phyloP scores from a whole-genome alignment of 2,329 filamentous ascomycete species.

The Colletotrichum scovillei region DNA sequence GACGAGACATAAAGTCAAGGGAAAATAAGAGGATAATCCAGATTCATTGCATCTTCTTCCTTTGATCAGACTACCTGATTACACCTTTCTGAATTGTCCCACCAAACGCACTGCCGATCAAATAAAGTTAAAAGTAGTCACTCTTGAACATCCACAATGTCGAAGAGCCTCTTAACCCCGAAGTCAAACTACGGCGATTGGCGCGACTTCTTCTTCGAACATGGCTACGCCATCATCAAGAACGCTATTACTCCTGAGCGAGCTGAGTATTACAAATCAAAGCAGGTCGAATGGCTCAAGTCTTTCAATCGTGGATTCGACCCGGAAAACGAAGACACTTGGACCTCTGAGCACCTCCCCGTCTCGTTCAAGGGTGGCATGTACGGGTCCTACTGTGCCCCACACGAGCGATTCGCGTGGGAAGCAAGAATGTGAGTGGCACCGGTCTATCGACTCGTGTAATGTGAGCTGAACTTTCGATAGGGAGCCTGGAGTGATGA shows the following conservation, averaged over 20 bases:
- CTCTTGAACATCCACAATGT: background rate
- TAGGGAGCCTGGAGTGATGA: slow-evolving; percentile 51
- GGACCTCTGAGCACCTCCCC: slow-evolving; percentile 56
- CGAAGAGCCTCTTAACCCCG: slow-evolving; percentile 8
- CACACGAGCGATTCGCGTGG: slow-evolving; percentile 57
- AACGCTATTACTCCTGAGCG: slow-evolving; percentile 49
- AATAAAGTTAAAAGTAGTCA: no score
- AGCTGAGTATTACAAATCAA: slow-evolving; percentile 52
- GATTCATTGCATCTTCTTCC: background rate
- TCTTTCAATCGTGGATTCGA: slow-evolving; percentile 54
- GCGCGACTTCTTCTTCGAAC: slow-evolving; percentile 54
- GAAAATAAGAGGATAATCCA: background rate
- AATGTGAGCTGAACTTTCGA: background rate
- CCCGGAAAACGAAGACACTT: slow-evolving; percentile 50
- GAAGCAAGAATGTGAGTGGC: slow-evolving; percentile 47
- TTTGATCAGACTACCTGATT: no score
- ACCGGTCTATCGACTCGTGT: no score
- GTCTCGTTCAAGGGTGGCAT: slow-evolving; percentile 56
- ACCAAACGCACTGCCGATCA: no score
- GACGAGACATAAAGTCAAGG: background rate
- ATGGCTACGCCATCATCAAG: slow-evolving; percentile 56
- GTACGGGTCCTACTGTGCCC: slow-evolving; percentile 51
- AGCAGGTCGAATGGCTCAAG: slow-evolving; percentile 55
- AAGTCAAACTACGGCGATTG: slow-evolving; percentile 40
- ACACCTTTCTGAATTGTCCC: no score